phyloP scores from a whole-genome alignment of 768 basidiomycete genomes.

The Amanita pseudoporphyria region DNA sequence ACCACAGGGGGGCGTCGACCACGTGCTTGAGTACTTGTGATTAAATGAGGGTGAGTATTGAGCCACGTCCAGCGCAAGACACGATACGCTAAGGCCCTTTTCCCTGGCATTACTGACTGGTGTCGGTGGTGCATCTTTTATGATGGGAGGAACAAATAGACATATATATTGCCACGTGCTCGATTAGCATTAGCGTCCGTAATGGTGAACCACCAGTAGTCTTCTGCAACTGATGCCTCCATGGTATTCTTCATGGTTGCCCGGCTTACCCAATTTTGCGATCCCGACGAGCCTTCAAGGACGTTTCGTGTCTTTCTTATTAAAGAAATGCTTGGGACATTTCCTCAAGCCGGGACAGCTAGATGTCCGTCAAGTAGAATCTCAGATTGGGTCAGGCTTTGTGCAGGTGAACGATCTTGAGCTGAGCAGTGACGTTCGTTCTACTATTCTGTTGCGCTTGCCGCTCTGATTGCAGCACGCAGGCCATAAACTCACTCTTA shows the following conservation, averaged over 20 bases:
- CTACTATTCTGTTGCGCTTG: slow-evolving; percentile 5
- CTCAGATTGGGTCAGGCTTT: slow-evolving; percentile 86
- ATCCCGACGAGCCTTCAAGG: slow-evolving; percentile 71
- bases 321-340: slow-evolving; percentile 77
- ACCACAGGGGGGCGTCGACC: too few species aligned
- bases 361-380: slow-evolving; percentile 79
- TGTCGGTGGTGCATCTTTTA: too few species aligned
- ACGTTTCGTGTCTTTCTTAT: slow-evolving; percentile 82
- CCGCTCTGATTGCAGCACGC: slow-evolving; percentile 11
- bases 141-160: background rate
- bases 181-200: too few species aligned
- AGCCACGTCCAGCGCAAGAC: too few species aligned
- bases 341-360: slow-evolving; percentile 86
- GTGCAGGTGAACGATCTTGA: slow-evolving; percentile 82
- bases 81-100: too few species aligned
- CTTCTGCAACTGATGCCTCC: slow-evolving; percentile 27
- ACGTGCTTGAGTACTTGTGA: too few species aligned
- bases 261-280: slow-evolving; percentile 56
- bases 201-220: background rate
- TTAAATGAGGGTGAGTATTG: too few species aligned
- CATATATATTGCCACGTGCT: background rate
- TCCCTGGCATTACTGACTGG: too few species aligned
- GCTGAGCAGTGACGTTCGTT: slow-evolving; percentile 62
- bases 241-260: slow-evolving; percentile 53
- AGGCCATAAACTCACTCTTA: slow-evolving; percentile 77